These are phyloP conservation scores for Aspergillus spinulosporus DNA, from an alignment of 2,329 filamentous ascomycete species.

Conservation along the genomic window DNA sequence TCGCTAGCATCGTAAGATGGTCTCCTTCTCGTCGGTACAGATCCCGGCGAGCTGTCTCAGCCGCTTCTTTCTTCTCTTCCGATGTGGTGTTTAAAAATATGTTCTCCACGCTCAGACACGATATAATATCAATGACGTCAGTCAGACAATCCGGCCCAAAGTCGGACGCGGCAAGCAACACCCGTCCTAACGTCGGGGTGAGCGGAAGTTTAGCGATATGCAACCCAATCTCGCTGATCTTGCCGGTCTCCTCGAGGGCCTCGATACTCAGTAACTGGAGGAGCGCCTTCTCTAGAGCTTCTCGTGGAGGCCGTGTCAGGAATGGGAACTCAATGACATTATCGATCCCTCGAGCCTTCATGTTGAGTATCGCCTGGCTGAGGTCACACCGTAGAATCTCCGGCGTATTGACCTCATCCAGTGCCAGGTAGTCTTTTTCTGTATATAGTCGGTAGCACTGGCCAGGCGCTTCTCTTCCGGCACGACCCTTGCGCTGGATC, in stretches of 20 bases:
- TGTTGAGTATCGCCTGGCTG: constrained; percentile 79
- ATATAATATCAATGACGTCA: constrained; percentile 82
- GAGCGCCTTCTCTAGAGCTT: constrained; percentile 78
- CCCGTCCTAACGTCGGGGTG: constrained; percentile 75
- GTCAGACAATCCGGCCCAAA: constrained; percentile 71
- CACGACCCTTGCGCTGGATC: constrained; percentile 86
- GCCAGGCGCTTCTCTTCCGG: constrained; percentile 86
- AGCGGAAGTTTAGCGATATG: constrained; percentile 83
- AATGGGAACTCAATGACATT: constrained; percentile 82
- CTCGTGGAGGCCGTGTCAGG: constrained; percentile 74
- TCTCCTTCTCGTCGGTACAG: constrained; percentile 63
- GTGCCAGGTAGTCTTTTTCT: constrained; percentile 66
- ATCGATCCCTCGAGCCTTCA: constrained; percentile 86
- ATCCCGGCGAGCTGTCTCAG: constrained; percentile 55
- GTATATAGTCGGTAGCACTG: constrained; percentile 91
- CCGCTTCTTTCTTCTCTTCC: constrained; percentile 61
- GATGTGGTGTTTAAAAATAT: constrained; percentile 61
- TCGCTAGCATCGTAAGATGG: constrained; percentile 62
- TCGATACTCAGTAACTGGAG: constrained; percentile 76
- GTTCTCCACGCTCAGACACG: constrained; percentile 64
- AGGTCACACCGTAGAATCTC: constrained; percentile 92
- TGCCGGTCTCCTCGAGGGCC: constrained; percentile 69
- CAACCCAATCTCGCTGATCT: constrained; percentile 70
- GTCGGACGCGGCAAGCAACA: constrained; percentile 75
- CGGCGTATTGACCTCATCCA: constrained; percentile 74